Percentiles rank a stretch among this genome's conserved stretches.
These are phyloP conservation scores for Zalaria sp. DNA, from an alignment of 2,329 filamentous ascomycete genomes.

Conservation along the genomic window DNA sequence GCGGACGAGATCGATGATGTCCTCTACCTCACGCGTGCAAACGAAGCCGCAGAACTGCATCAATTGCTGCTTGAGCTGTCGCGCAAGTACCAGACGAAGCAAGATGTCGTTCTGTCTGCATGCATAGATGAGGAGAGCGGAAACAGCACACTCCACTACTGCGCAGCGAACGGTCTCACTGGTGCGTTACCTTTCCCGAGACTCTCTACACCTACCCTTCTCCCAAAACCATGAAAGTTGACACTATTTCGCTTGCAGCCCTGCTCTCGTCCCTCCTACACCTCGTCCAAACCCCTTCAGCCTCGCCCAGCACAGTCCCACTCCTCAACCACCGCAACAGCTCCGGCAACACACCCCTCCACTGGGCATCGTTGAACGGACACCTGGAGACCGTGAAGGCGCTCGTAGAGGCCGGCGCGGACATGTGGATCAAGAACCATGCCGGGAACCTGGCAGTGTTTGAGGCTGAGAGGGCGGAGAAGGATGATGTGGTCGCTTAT, in stretches of 20 bases:
- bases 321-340: slow-evolving; percentile 60
- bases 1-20: slow-evolving; percentile 77
- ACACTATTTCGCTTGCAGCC: slow-evolving; percentile 4
- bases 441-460: slow-evolving; percentile 56
- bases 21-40: slow-evolving; percentile 70
- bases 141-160: slow-evolving; percentile 77
- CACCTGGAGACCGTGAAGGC: slow-evolving; percentile 69
- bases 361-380: slow-evolving; percentile 87
- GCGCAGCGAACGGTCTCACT: slow-evolving; percentile 74
- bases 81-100: slow-evolving; percentile 43
- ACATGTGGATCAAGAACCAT: slow-evolving; percentile 64
- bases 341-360: slow-evolving; percentile 78
- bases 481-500: slow-evolving; percentile 33
- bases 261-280: slow-evolving; percentile 7
- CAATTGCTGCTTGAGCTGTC: slow-evolving; percentile 45
- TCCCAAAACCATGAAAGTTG: background rate
- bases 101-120: slow-evolving; percentile 51
- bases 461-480: slow-evolving; percentile 35
- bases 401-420: slow-evolving; percentile 62
- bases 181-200: slow-evolving; percentile 31
- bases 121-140: slow-evolving; percentile 64
- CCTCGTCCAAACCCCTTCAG: background rate
- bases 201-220: background rate
- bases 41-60: slow-evolving; percentile 58
- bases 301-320: slow-evolving; percentile 11